These are phyloP conservation scores for Plasmodium sp. DNA, from an alignment of 169 alveolate genomes.

Conservation along the genomic window DNA sequence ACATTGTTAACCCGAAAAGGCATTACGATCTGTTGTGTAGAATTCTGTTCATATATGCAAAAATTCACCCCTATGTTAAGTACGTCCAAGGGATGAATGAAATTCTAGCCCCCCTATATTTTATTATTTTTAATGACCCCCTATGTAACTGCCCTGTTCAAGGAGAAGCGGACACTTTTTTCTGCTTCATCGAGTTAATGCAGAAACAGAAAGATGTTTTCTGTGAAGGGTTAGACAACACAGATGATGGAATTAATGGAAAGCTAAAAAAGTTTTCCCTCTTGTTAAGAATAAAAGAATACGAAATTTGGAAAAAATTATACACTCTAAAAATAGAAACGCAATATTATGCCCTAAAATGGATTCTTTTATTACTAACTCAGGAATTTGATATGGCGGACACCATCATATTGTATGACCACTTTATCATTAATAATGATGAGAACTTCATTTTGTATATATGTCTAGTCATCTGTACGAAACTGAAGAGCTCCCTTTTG, in stretches of 20 bases:
- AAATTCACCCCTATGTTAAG: slow-evolving; percentile 84
- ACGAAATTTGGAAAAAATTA: slow-evolving; percentile 66
- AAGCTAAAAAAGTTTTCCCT: slow-evolving; percentile 75
- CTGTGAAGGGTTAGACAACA: slow-evolving; percentile 78
- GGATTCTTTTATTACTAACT: slow-evolving; percentile 81
- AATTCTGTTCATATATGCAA: slow-evolving; percentile 87
- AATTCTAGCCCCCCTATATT: slow-evolving; percentile 86
- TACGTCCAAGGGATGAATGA: slow-evolving; percentile 94
- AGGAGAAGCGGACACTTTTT: slow-evolving; percentile 91
- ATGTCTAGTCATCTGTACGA: slow-evolving; percentile 60
- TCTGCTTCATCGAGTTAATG: slow-evolving; percentile 89
- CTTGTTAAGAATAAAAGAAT: slow-evolving; percentile 65
- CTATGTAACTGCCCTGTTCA: slow-evolving; percentile 77
- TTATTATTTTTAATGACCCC: slow-evolving; percentile 79
- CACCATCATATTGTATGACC: slow-evolving; percentile 69
- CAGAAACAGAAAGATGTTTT: slow-evolving; percentile 86
- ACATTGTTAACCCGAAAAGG: slow-evolving; percentile 59
- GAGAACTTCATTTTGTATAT: slow-evolving; percentile 71
- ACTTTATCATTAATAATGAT: slow-evolving; percentile 64
- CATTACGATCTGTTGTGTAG: slow-evolving; percentile 82
- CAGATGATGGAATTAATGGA: slow-evolving; percentile 78
- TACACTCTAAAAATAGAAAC: slow-evolving; percentile 74
- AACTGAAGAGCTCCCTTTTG: slow-evolving; percentile 39
- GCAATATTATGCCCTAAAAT: slow-evolving; percentile 80
- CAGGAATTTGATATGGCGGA: slow-evolving; percentile 80